Evolutionary conservation across 345 rosid species (phyloP).

Genomic region (Populus davidiana): DNA sequence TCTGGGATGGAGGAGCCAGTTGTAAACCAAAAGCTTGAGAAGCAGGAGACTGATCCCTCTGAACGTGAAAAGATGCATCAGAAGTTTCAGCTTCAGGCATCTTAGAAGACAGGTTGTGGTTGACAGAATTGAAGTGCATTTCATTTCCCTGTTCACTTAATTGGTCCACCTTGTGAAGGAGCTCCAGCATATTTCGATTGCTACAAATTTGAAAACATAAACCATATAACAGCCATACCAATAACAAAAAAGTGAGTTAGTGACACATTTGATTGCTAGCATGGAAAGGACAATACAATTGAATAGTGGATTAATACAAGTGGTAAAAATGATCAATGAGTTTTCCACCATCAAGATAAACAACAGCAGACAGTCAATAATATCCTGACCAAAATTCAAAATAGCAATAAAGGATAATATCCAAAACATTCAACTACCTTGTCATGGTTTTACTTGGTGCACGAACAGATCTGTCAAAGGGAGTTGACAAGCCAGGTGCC

Average conservation of each 20-base stretch:
- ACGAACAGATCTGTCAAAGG: slow-evolving; percentile 40
- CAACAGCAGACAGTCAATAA: neutral
- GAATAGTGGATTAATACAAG: neutral
- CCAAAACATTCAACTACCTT: slow-evolving; percentile 44
- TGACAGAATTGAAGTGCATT: slow-evolving; percentile 44
- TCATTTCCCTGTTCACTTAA: slow-evolving; percentile 45
- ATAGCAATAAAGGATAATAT: neutral
- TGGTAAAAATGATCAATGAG: neutral
- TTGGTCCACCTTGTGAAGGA: slow-evolving; percentile 83
- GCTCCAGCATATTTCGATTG: slow-evolving; percentile 92
- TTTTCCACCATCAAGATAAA: neutral
- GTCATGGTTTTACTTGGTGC: slow-evolving; percentile 41
- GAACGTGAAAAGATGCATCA: slow-evolving; percentile 55
- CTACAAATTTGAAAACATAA: slow-evolving; percentile 9
- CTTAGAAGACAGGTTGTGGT: slow-evolving; percentile 38
- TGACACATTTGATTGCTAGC: neutral
- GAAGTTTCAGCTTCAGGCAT: slow-evolving; percentile 47
- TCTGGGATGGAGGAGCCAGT: slow-evolving; percentile 16
- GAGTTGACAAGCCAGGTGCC: slow-evolving; percentile 39
- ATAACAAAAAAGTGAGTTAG: neutral
- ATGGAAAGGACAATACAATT: neutral
- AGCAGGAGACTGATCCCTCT: slow-evolving; percentile 49
- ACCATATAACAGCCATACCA: neutral
- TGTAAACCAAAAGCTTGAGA: slow-evolving; percentile 64
- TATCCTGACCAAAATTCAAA: neutral